Base-by-base conservation (phyloP, 768 basidiomycete species). In the Mycena rebaudengoi region DNA sequence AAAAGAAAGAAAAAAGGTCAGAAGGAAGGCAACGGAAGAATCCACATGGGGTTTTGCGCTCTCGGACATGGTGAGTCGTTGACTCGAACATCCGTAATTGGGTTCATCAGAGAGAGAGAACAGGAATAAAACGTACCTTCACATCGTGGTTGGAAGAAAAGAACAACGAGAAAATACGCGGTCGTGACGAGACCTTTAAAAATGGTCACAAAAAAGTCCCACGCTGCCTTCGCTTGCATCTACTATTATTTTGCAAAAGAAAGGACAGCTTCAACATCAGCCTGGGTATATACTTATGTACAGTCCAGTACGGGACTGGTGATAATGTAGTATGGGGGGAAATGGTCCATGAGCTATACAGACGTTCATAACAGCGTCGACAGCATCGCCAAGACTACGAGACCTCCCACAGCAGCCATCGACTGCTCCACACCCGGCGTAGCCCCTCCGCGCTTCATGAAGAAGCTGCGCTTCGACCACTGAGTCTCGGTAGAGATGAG, bases 21-120 rank as follows among this genome's bases (percentile, higher is more conserved):
- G 84, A 83, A 87, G 83, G 84, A 86, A 87, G 86, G 85, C 85
- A 87, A 86, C 85, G 86, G 83, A 84, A 80, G 55, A 65, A 81
- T 88, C 86, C 85, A 86, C 86, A 85, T 70, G 74, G 70, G 69
- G 67, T 76, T 80, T 76, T 74, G 73, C 73, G 74, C 74, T 76
- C 74, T 76, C 75, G 74, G 75, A 76, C 59, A 68, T n/a, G n/a
- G 69, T 50, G 69, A 74, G 72, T 72, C 71, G 29, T 44, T 67
- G 66, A 74, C 75, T 73, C 70, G n/a, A 60, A 69, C 70, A 75
- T 76, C 75, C 75, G 75, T 72, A 69, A 60, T 67, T 70, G 60
- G 16, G 63, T 74, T 74, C 74, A 75, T 76, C 73, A 65, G 46
- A 18, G 29, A 43, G 59, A 41, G 39, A n/a, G 26, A 8, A 60